Evolutionary conservation across 129 eudicot genomes (phyloP).

Genomic region (Oenanthe sinensis): DNA sequence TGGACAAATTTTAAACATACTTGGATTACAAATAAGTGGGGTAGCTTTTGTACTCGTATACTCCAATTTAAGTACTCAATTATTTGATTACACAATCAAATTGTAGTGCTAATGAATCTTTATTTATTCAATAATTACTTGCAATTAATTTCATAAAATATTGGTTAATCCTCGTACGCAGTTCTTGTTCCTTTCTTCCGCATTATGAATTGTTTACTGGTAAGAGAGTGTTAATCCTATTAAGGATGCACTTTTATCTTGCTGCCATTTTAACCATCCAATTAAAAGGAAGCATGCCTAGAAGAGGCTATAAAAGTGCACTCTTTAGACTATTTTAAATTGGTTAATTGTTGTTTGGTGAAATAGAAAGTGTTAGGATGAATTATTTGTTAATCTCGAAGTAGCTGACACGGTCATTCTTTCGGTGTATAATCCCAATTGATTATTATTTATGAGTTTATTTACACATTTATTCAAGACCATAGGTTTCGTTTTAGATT

Average conservation of each 20-base stretch:
- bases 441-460: too few species aligned
- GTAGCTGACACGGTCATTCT: too few species aligned
- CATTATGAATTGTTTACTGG: conserved; percentile 2
- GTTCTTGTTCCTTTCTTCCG: not conserved
- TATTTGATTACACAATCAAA: not conserved
- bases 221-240: conserved; percentile 23
- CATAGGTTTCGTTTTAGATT: too few species aligned
- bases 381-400: not conserved
- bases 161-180: not conserved
- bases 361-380: not conserved
- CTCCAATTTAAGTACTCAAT: not conserved
- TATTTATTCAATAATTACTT: not conserved
- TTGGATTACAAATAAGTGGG: not conserved
- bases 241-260: conserved; percentile 21
- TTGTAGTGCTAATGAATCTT: not conserved
- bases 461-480: too few species aligned
- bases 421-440: too few species aligned
- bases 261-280: not conserved
- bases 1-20: too few species aligned
- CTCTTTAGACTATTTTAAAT: not conserved
- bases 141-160: not conserved
- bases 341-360: not conserved
- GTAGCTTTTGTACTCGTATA: not conserved
- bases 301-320: conserved; percentile 8
- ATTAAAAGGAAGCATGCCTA: not conserved